A percentile compares a stretch with the other conserved stretches of the same genome.
phyloP scores from a whole-genome alignment of 129 eudicot species.

The Pittosporum tobira region DNA sequence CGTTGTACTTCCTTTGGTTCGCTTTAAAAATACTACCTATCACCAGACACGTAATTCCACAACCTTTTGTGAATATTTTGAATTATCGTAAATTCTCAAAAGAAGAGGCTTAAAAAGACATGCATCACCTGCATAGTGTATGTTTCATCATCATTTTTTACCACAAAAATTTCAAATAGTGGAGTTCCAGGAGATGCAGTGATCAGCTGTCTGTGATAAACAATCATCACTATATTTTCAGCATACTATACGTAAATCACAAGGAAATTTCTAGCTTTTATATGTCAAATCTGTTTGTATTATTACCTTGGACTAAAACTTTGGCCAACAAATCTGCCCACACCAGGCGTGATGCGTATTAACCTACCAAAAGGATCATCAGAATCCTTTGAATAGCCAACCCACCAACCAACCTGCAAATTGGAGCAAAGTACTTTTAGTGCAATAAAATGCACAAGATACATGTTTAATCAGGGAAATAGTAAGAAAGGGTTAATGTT shows the following conservation, averaged over 20 bases:
- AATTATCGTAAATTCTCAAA: neutral
- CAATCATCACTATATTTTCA: constrained; percentile 10
- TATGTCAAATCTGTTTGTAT: constrained; percentile 3
- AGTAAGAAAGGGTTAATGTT: neutral
- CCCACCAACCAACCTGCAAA: constrained; percentile 98
- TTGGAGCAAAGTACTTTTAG: constrained; percentile 9
- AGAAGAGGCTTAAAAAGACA: neutral
- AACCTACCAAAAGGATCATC: constrained; percentile 91
- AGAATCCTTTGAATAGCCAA: constrained; percentile 83
- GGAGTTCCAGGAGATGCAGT: constrained; percentile 98
- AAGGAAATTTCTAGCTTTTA: constrained; percentile 5
- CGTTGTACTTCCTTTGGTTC: constrained; percentile 39
- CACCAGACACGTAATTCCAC: constrained; percentile 5
- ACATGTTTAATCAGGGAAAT: neutral
- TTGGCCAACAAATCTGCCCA: constrained; percentile 87
- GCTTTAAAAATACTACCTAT: constrained; percentile 82
- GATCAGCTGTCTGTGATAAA: constrained; percentile 71
- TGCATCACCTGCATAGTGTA: constrained; percentile 74
- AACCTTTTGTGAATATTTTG: constrained; percentile 1
- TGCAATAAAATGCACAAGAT: neutral
- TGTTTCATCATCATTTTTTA: constrained; percentile 51
- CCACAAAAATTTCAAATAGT: constrained; percentile 90
- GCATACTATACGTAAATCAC: constrained; percentile 12
- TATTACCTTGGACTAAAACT: constrained; percentile 84
- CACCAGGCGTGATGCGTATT: constrained; percentile 80